Evolutionary conservation across 495 filamentous ascomycete species (phyloP), one percentile per base, ranked within the genome.

Genomic region (Choiromyces venosus): DNA sequence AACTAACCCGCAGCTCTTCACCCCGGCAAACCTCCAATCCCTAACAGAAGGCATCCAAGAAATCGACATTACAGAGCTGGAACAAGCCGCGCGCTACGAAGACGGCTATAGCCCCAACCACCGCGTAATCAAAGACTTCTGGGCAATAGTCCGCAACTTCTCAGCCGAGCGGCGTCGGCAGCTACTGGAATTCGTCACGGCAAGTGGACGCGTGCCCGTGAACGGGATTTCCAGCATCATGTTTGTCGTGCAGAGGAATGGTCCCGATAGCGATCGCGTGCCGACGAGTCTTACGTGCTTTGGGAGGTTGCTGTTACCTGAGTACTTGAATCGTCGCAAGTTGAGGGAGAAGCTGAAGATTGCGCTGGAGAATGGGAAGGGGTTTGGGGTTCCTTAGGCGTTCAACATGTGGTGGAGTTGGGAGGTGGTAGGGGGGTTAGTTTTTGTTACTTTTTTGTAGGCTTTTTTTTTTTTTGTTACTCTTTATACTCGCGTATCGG

Each of bases 121-220:
- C 79, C 86, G 84, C 7, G 87, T 89, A 21, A 89, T 99, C 68
- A 79, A 84, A 6, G 87, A 92, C 72, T 97, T 99, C 82, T 99
- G 95, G 95, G 85, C 82, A 38, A 86, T 97, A 12, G 89, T 94
- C 8, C 87, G 86, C 71, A 76, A 81, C 10, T 97, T 89, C 80
- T 85, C 89, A 40, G 84, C 90, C n/a, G 86, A 86, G 66, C 88
- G 89, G 84, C 89, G 90, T 79, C 86, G 88, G 40, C 86, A 86
- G 78, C 84, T 99, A 66, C 85, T 99, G 70, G 93, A 97, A 81
- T 99, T 99, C 76, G 94, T 98, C 35, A 99, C 95, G 35, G 93
- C 93, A 5, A 94, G 90, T 82, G 93, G 97, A 81, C 88, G 95
- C 12, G 86, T 98, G 8, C 95, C 95, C 0, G 91, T 96, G 1